Percentiles rank a stretch among this genome's conserved stretches.
These are phyloP conservation scores for Talaromyces borbonicus DNA, from an alignment of 495 filamentous ascomycete species.

Conservation along the genomic window DNA sequence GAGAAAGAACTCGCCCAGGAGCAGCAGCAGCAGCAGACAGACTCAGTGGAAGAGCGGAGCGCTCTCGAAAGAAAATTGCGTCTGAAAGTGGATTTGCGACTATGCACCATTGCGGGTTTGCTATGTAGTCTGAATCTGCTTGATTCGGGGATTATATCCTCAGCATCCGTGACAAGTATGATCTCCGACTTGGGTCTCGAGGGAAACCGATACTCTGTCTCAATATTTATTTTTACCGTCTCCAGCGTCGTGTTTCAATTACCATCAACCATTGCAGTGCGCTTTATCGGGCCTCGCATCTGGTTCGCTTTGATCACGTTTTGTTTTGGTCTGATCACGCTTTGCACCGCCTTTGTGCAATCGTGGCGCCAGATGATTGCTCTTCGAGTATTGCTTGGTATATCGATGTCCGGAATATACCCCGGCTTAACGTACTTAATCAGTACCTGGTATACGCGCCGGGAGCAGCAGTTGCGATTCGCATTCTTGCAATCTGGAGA, in stretches of 20 bases:
- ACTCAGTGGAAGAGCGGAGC: slow-evolving; percentile 10
- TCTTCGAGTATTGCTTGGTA: slow-evolving; percentile 60
- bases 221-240: slow-evolving; percentile 74
- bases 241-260: slow-evolving; percentile 66
- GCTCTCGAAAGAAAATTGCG: slow-evolving; percentile 36
- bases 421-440: slow-evolving; percentile 64
- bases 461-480: slow-evolving; percentile 66
- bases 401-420: slow-evolving; percentile 58
- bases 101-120: slow-evolving; percentile 67
- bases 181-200: slow-evolving; percentile 52
- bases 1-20: not conserved
- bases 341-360: slow-evolving; percentile 60
- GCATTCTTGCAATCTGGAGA: slow-evolving; percentile 64
- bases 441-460: slow-evolving; percentile 61
- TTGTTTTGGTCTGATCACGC: slow-evolving; percentile 59
- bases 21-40: not conserved
- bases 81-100: slow-evolving; percentile 59
- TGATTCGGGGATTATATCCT: slow-evolving; percentile 68
- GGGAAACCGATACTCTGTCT: slow-evolving; percentile 57
- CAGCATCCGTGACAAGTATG: slow-evolving; percentile 69
- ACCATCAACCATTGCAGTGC: slow-evolving; percentile 60
- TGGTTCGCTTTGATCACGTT: slow-evolving; percentile 63
- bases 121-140: slow-evolving; percentile 64
- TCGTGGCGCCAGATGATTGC: slow-evolving; percentile 69
- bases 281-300: slow-evolving; percentile 55